Evolutionary conservation across 192 early-diverging fungal species (phyloP).

Genomic region (Dimargaris verticillata): DNA sequence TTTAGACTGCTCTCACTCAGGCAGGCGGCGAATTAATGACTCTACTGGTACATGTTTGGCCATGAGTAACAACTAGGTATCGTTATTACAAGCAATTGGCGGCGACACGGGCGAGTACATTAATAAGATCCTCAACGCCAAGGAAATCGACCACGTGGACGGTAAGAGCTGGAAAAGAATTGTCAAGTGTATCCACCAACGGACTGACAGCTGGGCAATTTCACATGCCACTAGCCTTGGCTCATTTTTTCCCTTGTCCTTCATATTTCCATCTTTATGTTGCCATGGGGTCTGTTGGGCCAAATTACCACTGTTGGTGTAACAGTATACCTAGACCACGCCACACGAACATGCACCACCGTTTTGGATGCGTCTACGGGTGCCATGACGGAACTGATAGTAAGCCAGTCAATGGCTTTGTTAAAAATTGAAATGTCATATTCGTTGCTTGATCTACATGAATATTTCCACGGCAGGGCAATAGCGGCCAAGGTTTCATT

Average conservation of each 20-base stretch:
- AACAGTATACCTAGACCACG: not conserved
- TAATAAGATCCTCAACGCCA: conserved; percentile 6
- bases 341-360: conserved; percentile 17
- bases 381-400: conserved; percentile 16
- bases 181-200: not conserved
- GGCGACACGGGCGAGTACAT: conserved; percentile 15
- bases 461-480: too few relatives aligned
- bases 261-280: not conserved
- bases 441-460: too few relatives aligned
- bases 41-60: not conserved
- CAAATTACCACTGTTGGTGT: not conserved
- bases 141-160: conserved; percentile 11
- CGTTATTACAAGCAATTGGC: conserved; percentile 11
- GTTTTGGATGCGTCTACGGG: conserved; percentile 14
- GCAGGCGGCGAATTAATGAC: not conserved
- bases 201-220: not conserved
- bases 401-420: not conserved
- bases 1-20: not conserved
- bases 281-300: not conserved
- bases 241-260: not conserved
- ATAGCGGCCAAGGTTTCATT: not conserved
- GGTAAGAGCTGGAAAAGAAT: not conserved
- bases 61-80: not conserved
- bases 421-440: too few relatives aligned
- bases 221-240: not conserved